Evolutionary conservation across 352 stramenopile genomes (phyloP), one percentile per base, ranked within the genome.

Genomic region (Halophytophthora batemanensis): DNA sequence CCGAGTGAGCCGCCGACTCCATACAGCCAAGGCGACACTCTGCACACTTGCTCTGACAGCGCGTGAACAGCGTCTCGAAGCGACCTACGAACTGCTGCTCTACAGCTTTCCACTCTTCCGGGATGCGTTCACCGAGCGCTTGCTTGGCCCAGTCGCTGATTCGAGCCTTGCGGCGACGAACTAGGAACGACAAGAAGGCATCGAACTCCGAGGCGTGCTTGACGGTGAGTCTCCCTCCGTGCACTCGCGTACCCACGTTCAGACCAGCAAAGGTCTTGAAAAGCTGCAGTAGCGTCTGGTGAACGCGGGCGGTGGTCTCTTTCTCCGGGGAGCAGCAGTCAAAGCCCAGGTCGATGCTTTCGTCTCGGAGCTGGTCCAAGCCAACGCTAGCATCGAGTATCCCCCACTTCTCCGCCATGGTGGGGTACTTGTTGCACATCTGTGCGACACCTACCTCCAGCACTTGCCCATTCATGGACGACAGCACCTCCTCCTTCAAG

Each of bases 21-120:
- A 90, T 77, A 19, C 82, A 93, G 0, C 82, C 76, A 15, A 90
- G 55, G 10, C 70, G 67, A 15, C 77, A 90, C 0, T 68, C 23
- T 2, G 55, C 56, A 39, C 82, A 93, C 5, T 66, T 56, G 43
- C 75, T 71, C 25, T 82, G 62, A 40, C 82, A 93, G 2, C 82
- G 82, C 2, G 59, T 66, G 6, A 87, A 60, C 10, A 88, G 46
- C 21, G 74, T 62, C 39, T 85, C 62, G 37, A 89, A 73, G 8
- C 59, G 51, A 0, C 59, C 66, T 0, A 86, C 19, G 2, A 62
- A 69, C 41, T 85, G 74, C 14, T 76, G 66, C 47, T 90, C 74
- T 0, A 77, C 19, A 2, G 44, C 45, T 7, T 64, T 73, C 74
- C 77, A 87, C 3, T 77, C 76, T 0, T 85, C 63, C 0, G 71